Evolutionary conservation across 768 basidiomycete species (phyloP), one percentile per base, ranked within the genome.

Genomic region (Candolleomyces efflorescens): DNA sequence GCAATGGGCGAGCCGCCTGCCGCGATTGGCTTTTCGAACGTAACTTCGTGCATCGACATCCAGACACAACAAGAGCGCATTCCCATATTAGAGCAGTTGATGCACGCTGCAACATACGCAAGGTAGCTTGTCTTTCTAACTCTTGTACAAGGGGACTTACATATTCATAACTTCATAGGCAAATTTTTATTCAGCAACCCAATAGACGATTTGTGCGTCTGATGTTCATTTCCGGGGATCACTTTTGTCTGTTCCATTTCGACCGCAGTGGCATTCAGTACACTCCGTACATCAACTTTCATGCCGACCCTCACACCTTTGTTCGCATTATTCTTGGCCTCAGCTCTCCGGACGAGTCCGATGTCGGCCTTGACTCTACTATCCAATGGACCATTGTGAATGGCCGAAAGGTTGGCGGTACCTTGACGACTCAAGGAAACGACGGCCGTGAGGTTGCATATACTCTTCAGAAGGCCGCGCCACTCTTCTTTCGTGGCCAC

Each of bases 181-280:
- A 53, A 15, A 39, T 53, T 9, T 53, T 53, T 18, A 32, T 32
- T 53, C 51, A 53, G 9, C 51, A 53, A 32, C 51, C 51, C 32
- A 53, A 53, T 37, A 36, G 51, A 18, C 32, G 26, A 38, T 53
- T 53, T 24, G 37, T 53, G 5, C 51, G 51, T 10, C 9, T 17
- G 17, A 11, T 53, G 2, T 3, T 53, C 4, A 4, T 53, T 37
- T 38, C 27, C n/a, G 51, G 39, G 51, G 7, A 20, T n/a, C 51
- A 23, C n/a, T 12, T 38, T 6, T 37, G 32, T 15, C 51, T 53
- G n/a, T n/a, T 11, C 18, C 51, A 53, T 11, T 53, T 18, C 37
- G 51, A 53, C 37, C 51, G 51, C n/a, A n/a, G 26, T 3, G 51
- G 51, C 22, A 37, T 20, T 18, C 36, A 38, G 15, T 37, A 38